phyloP scores from a whole-genome alignment of 805 yeast genomes.

The Cyberlindnera mrakii region DNA sequence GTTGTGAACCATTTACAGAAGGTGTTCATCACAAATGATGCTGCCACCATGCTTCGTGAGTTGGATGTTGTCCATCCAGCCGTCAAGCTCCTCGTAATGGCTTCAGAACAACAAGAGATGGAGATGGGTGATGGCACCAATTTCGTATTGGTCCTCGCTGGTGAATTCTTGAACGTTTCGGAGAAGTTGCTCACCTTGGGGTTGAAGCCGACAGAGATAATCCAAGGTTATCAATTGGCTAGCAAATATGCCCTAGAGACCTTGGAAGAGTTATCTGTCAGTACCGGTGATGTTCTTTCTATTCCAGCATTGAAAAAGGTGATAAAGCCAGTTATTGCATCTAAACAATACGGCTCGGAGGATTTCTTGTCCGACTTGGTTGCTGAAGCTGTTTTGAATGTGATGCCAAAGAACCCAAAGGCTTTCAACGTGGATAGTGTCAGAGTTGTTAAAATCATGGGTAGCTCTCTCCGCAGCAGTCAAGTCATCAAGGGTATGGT shows the following conservation, averaged over 20 bases:
- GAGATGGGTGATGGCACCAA: constrained; percentile 98
- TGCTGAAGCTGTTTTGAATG: constrained; percentile 75
- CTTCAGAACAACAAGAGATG: constrained; percentile 91
- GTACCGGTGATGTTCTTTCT: constrained; percentile 49
- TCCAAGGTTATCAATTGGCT: constrained; percentile 91
- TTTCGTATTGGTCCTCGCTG: constrained; percentile 85
- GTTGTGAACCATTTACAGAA: constrained; percentile 84
- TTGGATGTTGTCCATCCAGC: constrained; percentile 96
- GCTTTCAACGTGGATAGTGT: constrained; percentile 86
- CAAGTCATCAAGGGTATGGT: constrained; percentile 95
- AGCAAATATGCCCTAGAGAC: constrained; percentile 63
- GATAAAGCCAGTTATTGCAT: constrained; percentile 80
- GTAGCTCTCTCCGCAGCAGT: constrained; percentile 67
- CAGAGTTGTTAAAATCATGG: constrained; percentile 96
- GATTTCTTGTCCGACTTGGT: constrained; percentile 71
- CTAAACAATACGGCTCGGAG: constrained; percentile 91
- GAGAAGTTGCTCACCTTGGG: constrained; percentile 83
- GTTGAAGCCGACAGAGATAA: constrained; percentile 84
- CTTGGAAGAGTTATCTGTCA: constrained; percentile 60
- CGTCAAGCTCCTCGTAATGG: constrained; percentile 92
- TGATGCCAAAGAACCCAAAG: constrained; percentile 60
- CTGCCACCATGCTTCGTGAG: constrained; percentile 95
- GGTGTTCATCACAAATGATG: constrained; percentile 89
- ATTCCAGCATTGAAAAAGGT: constrained; percentile 59
- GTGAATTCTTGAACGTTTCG: constrained; percentile 81